Evolutionary conservation across 2,329 filamentous ascomycete genomes (phyloP).

Genomic region (Esteya vermicola): DNA sequence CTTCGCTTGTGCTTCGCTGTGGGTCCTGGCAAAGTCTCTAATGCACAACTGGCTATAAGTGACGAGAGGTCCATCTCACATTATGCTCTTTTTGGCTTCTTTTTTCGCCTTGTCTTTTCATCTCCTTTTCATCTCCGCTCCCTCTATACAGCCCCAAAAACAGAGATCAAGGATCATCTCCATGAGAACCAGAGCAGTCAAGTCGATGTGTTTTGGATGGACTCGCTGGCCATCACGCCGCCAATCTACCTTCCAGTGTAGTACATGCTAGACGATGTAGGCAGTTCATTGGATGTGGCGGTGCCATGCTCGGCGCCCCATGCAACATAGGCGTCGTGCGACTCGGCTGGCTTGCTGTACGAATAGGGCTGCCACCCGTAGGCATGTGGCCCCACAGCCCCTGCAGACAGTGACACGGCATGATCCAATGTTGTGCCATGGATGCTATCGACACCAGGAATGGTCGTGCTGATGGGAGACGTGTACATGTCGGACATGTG

Average conservation of each 20-base stretch:
- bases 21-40: no score
- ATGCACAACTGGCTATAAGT: no score
- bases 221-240: background rate
- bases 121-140: no score
- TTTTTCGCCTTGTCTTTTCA: no score
- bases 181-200: no score
- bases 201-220: no score
- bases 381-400: constrained; percentile 15
- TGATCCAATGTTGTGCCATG: constrained; percentile 20
- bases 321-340: constrained; percentile 20
- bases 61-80: no score
- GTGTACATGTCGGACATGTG: constrained; percentile 29
- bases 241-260: constrained; percentile 15
- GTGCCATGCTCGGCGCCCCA: constrained; percentile 18
- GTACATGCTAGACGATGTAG: constrained; percentile 16
- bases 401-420: constrained; percentile 23
- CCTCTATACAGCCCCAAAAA: no score
- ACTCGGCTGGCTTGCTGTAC: constrained; percentile 23
- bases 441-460: constrained; percentile 21
- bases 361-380: constrained; percentile 17
- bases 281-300: constrained; percentile 13
- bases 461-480: constrained; percentile 21
- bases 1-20: no score
- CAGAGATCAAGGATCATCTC: no score
- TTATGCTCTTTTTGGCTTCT: no score